phyloP scores from a whole-genome alignment of 345 rosid species.

The Ceriops tagal region DNA sequence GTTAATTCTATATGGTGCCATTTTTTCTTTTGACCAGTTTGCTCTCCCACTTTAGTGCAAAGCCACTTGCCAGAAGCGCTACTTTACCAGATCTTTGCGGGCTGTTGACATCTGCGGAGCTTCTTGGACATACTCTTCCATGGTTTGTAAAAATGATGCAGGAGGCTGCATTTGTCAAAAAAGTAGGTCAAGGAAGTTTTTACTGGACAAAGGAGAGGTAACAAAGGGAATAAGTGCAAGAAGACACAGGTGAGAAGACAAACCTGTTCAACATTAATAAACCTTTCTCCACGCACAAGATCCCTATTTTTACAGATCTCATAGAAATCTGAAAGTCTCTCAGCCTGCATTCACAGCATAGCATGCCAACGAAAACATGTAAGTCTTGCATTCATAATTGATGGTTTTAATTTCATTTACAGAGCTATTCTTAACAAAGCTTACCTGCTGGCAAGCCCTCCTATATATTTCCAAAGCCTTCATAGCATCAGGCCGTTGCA shows the following conservation, averaged over 20 bases:
- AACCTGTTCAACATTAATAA: constrained; percentile 34
- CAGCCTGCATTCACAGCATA: constrained; percentile 26
- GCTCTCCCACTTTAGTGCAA: constrained; percentile 7
- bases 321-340: constrained; percentile 29
- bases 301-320: constrained; percentile 30
- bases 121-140: constrained; percentile 36
- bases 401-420: background rate
- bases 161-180: constrained; percentile 33
- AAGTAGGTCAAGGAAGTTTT: constrained; percentile 2
- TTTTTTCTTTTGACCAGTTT: background rate
- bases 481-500: constrained; percentile 30
- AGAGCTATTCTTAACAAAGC: constrained; percentile 13
- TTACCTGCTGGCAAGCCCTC: constrained; percentile 75
- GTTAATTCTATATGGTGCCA: background rate
- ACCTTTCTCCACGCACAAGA: constrained; percentile 21
- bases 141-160: constrained; percentile 26
- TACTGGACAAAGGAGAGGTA: background rate
- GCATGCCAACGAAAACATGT: background rate
- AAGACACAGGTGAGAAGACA: background rate
- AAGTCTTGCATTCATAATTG: background rate
- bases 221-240: background rate
- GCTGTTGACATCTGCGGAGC: constrained; percentile 39
- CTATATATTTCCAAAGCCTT: constrained; percentile 39
- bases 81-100: constrained; percentile 74
- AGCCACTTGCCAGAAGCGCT: background rate